phyloP scores from a whole-genome alignment of 257 asterid species.

The Linderniella brevidens region DNA sequence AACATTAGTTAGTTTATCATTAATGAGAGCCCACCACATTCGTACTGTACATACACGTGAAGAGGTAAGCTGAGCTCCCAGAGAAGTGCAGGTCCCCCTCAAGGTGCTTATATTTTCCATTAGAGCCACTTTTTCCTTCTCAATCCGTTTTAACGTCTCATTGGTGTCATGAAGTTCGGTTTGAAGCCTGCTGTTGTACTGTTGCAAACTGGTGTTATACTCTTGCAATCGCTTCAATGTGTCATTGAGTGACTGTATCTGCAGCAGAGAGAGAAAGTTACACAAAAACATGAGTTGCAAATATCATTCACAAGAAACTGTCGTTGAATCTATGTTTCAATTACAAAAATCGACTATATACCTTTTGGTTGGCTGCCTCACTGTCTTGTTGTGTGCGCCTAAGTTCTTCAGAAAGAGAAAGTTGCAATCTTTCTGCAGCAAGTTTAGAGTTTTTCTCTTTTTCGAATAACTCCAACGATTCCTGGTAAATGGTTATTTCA shows the following conservation, averaged over 20 bases:
- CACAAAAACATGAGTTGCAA: slow-evolving; percentile 4
- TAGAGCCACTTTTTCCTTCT: slow-evolving; percentile 61
- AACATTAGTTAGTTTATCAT: too few relatives aligned
- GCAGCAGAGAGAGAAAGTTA: slow-evolving; percentile 15
- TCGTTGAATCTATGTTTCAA: not conserved
- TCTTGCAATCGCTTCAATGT: slow-evolving; percentile 66
- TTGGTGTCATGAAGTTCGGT: slow-evolving; percentile 50
- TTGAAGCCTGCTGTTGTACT: slow-evolving; percentile 77
- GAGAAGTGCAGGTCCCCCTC: slow-evolving; percentile 64
- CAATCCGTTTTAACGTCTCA: slow-evolving; percentile 61
- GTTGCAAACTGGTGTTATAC: slow-evolving; percentile 78
- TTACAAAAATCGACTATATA: slow-evolving; percentile 3
- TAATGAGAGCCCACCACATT: too few relatives aligned
- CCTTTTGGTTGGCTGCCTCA: slow-evolving; percentile 50
- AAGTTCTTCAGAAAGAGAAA: slow-evolving; percentile 62
- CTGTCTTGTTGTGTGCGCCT: slow-evolving; percentile 52
- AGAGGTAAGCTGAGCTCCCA: slow-evolving; percentile 75
- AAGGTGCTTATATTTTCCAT: slow-evolving; percentile 70
- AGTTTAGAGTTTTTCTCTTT: slow-evolving; percentile 58
- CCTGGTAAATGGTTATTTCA: slow-evolving; percentile 26
- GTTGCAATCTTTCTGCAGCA: slow-evolving; percentile 56
- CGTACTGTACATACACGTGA: slow-evolving; percentile 37
- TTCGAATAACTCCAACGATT: slow-evolving; percentile 47
- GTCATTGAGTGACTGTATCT: slow-evolving; percentile 71
- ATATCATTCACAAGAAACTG: not conserved